Percentiles rank a stretch among this genome's conserved stretches.
Evolutionary conservation across 768 basidiomycete species (phyloP).

Genomic region (Leccinum rimulosum): DNA sequence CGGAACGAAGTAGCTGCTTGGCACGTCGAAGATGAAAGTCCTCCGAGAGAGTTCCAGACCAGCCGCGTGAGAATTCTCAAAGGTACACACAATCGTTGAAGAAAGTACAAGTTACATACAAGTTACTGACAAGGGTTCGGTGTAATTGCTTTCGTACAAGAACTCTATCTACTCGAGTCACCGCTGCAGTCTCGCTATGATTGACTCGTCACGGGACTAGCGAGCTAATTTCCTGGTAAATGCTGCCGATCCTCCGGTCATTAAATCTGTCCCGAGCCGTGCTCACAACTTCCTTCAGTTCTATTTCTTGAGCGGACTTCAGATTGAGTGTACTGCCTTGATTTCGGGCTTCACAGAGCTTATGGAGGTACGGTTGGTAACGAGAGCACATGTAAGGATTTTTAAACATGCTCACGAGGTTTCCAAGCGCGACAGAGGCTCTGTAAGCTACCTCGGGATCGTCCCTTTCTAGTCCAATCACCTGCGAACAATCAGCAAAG

Average conservation of each 20-base stretch:
- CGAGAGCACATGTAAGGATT: neutral
- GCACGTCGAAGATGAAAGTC: neutral
- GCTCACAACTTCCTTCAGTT: slow-evolving; percentile 40
- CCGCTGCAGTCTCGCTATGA: neutral
- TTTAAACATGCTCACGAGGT: slow-evolving; percentile 47
- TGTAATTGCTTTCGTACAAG: neutral
- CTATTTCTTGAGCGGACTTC: slow-evolving; percentile 35
- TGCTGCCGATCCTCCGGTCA: slow-evolving; percentile 56
- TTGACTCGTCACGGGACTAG: slow-evolving; percentile 29
- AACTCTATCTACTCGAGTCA: neutral
- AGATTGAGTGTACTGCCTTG: slow-evolving; percentile 34
- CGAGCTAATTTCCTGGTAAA: slow-evolving; percentile 47
- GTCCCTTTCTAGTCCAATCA: slow-evolving; percentile 39
- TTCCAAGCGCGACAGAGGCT: slow-evolving; percentile 69
- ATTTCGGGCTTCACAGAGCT: slow-evolving; percentile 52
- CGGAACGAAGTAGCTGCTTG: neutral
- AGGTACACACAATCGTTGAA: neutral
- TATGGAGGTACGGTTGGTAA: slow-evolving; percentile 1
- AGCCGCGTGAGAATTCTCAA: neutral
- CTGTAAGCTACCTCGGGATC: slow-evolving; percentile 75
- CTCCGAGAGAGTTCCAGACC: neutral
- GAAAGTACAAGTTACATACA: neutral
- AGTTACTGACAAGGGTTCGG: neutral
- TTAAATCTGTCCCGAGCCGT: slow-evolving; percentile 46
- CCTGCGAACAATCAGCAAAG: slow-evolving; percentile 15